Percentiles rank a stretch among this genome's conserved stretches.
Evolutionary conservation across 352 stramenopile genomes (phyloP).

Genomic region (Aphanomyces astaci): DNA sequence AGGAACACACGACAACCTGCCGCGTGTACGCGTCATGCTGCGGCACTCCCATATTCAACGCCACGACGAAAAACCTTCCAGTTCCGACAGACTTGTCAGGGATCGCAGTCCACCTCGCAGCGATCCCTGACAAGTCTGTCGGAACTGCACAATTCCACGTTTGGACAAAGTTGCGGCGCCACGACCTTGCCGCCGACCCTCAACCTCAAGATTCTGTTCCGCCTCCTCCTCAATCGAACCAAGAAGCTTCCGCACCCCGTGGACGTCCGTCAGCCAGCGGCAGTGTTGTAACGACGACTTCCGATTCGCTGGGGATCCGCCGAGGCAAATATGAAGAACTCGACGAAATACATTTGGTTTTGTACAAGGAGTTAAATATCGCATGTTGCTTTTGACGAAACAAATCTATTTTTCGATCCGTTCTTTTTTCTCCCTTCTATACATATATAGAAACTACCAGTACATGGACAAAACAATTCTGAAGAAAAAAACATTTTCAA

Average conservation of each 20-base stretch:
- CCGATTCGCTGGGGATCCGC: too few relatives aligned
- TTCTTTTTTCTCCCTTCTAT: too few relatives aligned
- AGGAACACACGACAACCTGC: not conserved
- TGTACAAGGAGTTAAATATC: too few relatives aligned
- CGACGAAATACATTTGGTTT: too few relatives aligned
- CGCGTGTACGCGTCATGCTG: conserved; percentile 20
- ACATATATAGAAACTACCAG: too few relatives aligned
- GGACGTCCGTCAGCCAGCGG: not conserved
- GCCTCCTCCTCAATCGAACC: not conserved
- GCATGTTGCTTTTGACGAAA: too few relatives aligned
- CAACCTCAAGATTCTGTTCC: not conserved
- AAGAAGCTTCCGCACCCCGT: not conserved
- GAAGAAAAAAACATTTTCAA: not conserved
- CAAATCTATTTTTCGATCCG: too few relatives aligned
- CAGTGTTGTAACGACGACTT: not conserved
- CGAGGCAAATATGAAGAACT: too few relatives aligned
- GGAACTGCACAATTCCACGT: conserved; percentile 5
- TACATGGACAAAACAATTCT: too few relatives aligned
- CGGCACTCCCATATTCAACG: conserved; percentile 16
- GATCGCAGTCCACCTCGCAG: not conserved
- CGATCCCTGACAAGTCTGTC: not conserved
- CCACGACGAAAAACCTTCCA: not conserved
- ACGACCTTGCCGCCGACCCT: not conserved
- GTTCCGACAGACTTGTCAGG: too few relatives aligned
- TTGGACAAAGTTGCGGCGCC: not conserved